Evolutionary conservation across 2,329 filamentous ascomycete species (phyloP).

Genomic region (Fusarium sp.): DNA sequence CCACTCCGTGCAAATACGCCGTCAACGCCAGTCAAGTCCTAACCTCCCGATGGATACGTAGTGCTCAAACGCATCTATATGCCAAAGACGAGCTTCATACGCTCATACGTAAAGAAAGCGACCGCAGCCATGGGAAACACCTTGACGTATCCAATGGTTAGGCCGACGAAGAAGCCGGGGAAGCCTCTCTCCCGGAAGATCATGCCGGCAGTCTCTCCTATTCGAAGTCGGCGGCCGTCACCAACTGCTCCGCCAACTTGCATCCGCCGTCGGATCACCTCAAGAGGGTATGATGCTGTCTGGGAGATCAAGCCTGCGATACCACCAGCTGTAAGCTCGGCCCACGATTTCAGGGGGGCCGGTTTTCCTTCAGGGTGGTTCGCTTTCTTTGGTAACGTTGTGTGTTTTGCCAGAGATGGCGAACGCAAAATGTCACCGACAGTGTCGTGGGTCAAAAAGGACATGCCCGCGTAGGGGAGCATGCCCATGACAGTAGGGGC

Average conservation of each 20-base stretch:
- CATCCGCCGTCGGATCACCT: constrained; percentile 92
- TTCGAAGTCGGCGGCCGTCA: constrained; percentile 80
- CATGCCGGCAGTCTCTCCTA: constrained; percentile 78
- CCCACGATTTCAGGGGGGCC: constrained; percentile 81
- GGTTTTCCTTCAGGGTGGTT: constrained; percentile 67
- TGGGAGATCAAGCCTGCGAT: constrained; percentile 89
- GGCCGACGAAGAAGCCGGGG: constrained; percentile 87
- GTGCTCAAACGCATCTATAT: constrained; percentile 58
- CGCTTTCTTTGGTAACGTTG: constrained; percentile 73
- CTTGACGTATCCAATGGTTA: constrained; percentile 96
- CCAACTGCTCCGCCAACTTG: constrained; percentile 95
- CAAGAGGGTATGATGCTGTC: constrained; percentile 90
- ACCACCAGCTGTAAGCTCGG: constrained; percentile 85
- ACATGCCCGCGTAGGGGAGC: constrained; percentile 95
- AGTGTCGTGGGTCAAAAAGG: constrained; percentile 94
- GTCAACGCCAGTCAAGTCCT: constrained; percentile 39
- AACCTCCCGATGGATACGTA: constrained; percentile 4
- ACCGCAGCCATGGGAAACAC: constrained; percentile 87
- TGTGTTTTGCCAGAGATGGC: constrained; percentile 73
- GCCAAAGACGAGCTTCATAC: constrained; percentile 69
- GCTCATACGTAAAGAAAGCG: constrained; percentile 72
- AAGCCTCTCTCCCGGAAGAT: constrained; percentile 81
- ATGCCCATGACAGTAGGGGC: constrained; percentile 90
- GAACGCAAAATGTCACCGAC: constrained; percentile 83
- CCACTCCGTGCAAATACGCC: constrained; percentile 31